Percentiles rank a stretch among this genome's conserved stretches.
Conservation (phyloP, 2,329 filamentous ascomycete species). For the Fusarium sp. region DNA sequence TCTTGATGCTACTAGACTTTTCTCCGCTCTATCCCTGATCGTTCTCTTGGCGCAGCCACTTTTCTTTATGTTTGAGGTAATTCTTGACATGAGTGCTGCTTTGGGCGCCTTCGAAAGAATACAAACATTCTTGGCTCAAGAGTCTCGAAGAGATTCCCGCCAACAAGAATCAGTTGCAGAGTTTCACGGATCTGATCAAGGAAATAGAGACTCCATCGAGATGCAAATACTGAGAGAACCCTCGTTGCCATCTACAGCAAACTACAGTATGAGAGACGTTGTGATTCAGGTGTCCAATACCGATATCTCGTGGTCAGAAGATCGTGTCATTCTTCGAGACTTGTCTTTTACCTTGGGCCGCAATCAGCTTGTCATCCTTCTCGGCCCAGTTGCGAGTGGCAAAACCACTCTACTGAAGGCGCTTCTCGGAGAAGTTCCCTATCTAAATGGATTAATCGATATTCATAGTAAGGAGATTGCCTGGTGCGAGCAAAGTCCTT, state of each 20-base stretch:
- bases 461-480: conserved; percentile 28
- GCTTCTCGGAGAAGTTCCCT: conserved; percentile 46
- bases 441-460: conserved; percentile 27
- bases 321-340: conserved; percentile 40
- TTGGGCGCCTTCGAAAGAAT: conserved; percentile 53
- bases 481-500: conserved; percentile 48
- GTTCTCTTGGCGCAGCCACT: conserved; percentile 50
- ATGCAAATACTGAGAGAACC: neutral
- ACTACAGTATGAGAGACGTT: no score
- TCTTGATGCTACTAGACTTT: conserved; percentile 48
- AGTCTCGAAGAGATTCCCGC: conserved; percentile 40
- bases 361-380: conserved; percentile 49
- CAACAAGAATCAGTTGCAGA: neutral
- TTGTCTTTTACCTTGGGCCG: conserved; percentile 46
- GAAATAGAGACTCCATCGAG: neutral
- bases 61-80: conserved; percentile 49
- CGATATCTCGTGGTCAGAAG: conserved; percentile 48
- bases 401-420: conserved; percentile 55
- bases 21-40: conserved; percentile 53
- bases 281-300: conserved; percentile 34
- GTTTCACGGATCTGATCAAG: neutral
- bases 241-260: neutral
- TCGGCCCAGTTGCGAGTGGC: conserved; percentile 54
- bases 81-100: conserved; percentile 49
- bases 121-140: conserved; percentile 46